Evolutionary conservation across 139 green algal genomes (phyloP).

Genomic region (Pleodorina starrii): DNA sequence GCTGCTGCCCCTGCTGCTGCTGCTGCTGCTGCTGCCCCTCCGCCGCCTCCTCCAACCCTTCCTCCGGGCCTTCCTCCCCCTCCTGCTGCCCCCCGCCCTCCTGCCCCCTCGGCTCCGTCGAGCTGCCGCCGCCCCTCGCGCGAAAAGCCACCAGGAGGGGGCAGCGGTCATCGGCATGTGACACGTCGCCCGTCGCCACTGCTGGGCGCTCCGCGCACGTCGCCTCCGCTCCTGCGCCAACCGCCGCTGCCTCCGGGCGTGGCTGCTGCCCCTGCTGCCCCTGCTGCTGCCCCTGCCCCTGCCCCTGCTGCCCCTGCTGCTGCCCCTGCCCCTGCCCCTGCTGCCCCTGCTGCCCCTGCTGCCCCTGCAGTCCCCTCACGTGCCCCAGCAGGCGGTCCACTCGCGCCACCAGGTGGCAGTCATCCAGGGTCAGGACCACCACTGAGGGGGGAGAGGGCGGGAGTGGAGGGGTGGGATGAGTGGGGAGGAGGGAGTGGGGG

Average conservation of each 20-base stretch:
- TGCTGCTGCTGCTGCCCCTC: too few species aligned
- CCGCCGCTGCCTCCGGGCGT: too few species aligned
- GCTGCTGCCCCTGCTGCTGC: too few species aligned
- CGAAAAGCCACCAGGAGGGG: background rate
- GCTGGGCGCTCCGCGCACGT: too few species aligned
- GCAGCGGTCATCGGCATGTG: too few species aligned
- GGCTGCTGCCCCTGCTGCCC: background rate
- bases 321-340: background rate
- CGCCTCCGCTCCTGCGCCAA: too few species aligned
- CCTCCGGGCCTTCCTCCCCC: too few species aligned
- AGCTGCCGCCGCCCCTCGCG: background rate
- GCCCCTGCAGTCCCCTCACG: background rate
- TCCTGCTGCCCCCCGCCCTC: background rate
- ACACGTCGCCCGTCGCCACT: too few species aligned
- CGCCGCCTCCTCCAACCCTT: too few species aligned
- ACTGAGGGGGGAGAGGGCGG: slow-evolving; percentile 40
- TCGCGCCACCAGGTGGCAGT: slow-evolving; percentile 65
- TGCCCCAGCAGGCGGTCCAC: background rate
- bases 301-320: background rate
- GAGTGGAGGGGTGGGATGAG: too few species aligned
- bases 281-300: background rate
- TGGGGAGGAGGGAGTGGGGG: background rate
- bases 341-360: background rate
- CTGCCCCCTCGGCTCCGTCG: background rate
- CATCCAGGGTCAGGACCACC: slow-evolving; percentile 50